These are phyloP conservation scores for Colletotrichum destructivum DNA, from an alignment of 2,329 filamentous ascomycete genomes.

Conservation along the genomic window DNA sequence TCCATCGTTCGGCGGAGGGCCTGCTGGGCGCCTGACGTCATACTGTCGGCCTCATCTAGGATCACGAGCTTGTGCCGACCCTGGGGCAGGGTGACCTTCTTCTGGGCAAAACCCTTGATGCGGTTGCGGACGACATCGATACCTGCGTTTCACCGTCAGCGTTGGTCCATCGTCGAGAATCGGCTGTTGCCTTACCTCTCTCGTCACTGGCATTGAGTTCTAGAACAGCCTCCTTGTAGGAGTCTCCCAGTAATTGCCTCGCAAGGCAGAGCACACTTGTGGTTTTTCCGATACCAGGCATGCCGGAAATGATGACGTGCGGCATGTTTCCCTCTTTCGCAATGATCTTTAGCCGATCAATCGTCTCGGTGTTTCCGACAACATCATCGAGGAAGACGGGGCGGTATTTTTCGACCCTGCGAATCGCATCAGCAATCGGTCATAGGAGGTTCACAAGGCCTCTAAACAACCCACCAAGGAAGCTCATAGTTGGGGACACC, in stretches of 20 bases:
- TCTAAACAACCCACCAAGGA: conserved; percentile 75
- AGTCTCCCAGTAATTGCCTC: conserved; percentile 89
- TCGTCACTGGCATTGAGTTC: conserved; percentile 98
- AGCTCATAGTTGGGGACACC: conserved; percentile 77
- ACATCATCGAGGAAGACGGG: conserved; percentile 96
- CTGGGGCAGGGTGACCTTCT: conserved; percentile 94
- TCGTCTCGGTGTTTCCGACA: conserved; percentile 97
- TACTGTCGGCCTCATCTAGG: conserved; percentile 97
- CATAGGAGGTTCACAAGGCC: neutral
- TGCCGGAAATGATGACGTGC: conserved; percentile 98
- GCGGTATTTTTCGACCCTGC: conserved; percentile 97
- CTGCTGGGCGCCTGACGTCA: conserved; percentile 97
- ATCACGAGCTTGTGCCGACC: conserved; percentile 97
- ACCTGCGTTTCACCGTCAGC: conserved; percentile 61
- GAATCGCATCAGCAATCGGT: conserved; percentile 45
- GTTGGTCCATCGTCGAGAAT: conserved; percentile 59
- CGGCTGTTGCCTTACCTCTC: conserved; percentile 75
- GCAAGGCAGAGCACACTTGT: conserved; percentile 95
- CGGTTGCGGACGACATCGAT: conserved; percentile 98
- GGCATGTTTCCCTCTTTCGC: conserved; percentile 99
- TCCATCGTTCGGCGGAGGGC: conserved; percentile 97
- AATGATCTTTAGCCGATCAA: conserved; percentile 97
- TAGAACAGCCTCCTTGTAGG: conserved; percentile 97
- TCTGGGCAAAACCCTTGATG: conserved; percentile 98
- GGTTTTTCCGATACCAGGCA: conserved; percentile 99